phyloP scores from a whole-genome alignment of 78 protist genomes.

The Bigelowiella natans region DNA sequence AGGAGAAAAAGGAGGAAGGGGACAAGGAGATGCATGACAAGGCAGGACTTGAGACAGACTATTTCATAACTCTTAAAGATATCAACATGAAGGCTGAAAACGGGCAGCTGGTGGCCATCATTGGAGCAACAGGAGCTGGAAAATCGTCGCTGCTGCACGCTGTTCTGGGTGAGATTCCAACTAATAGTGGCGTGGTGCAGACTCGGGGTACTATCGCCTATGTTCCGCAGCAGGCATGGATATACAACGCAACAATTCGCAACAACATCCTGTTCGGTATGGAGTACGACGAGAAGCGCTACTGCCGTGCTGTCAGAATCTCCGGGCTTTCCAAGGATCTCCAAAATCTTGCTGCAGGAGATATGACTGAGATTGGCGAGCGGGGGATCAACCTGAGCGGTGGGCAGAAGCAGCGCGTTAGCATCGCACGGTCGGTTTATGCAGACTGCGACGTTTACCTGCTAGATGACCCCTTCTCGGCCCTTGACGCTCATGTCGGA shows the following conservation, averaged over 20 bases:
- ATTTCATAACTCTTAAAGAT: too few species aligned
- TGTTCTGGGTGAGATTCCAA: slow-evolving; percentile 32
- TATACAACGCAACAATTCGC: slow-evolving; percentile 70
- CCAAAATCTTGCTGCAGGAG: slow-evolving; percentile 32
- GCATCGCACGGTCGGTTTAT: slow-evolving; percentile 10
- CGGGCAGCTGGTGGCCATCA: slow-evolving; percentile 15
- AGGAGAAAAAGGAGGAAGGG: too few species aligned
- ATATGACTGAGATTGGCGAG: slow-evolving; percentile 85
- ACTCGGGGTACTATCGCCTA: not conserved
- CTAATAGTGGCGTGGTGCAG: not conserved
- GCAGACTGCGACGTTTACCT: slow-evolving; percentile 31
- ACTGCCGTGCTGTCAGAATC: not conserved
- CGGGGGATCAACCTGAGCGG: slow-evolving; percentile 86
- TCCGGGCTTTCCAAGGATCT: slow-evolving; percentile 67
- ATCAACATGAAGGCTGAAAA: too few species aligned
- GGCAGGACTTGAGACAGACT: too few species aligned
- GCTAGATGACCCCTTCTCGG: slow-evolving; percentile 55
- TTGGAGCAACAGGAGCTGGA: slow-evolving; percentile 76
- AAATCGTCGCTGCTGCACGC: slow-evolving; percentile 40
- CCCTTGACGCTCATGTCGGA: slow-evolving; percentile 24
- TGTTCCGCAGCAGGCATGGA: slow-evolving; percentile 53
- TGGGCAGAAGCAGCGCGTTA: slow-evolving; percentile 75
- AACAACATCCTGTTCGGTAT: slow-evolving; percentile 85
- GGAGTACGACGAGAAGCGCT: not conserved
- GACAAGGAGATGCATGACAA: too few species aligned